Conservation (phyloP, 2,329 filamentous ascomycete species). For the Claviceps arundinis region DNA sequence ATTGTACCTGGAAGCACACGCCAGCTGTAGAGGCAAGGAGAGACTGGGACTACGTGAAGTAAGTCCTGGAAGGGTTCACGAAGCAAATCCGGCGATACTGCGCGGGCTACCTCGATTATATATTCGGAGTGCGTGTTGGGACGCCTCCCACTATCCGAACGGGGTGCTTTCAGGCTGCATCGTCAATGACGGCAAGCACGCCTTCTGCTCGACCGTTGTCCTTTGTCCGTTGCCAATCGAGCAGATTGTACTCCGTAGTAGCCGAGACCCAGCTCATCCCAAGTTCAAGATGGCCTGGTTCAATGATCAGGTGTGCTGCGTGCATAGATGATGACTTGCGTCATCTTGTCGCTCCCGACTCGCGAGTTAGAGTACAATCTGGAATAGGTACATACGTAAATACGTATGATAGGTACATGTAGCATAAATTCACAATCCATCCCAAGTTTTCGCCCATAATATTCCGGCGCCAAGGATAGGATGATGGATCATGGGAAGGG, state of each 20-base stretch:
- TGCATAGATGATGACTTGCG: too few species aligned
- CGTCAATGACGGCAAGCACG: not conserved
- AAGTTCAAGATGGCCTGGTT: not conserved
- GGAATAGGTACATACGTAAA: too few species aligned
- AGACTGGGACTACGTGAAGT: not conserved
- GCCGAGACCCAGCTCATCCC: not conserved
- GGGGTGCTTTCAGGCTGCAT: not conserved
- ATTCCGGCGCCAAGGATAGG: too few species aligned
- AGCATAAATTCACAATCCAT: not conserved
- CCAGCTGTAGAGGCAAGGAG: not conserved
- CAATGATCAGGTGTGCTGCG: too few species aligned
- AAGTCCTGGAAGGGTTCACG: not conserved
- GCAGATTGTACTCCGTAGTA: not conserved
- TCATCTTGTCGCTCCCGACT: too few species aligned
- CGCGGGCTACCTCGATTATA: not conserved
- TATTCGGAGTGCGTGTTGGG: not conserved
- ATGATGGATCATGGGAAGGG: too few species aligned
- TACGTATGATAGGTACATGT: too few species aligned
- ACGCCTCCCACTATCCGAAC: not conserved
- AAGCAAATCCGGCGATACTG: too few species aligned
- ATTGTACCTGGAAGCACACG: slow-evolving; percentile 2
- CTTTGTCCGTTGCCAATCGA: too few species aligned
- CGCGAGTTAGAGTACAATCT: too few species aligned
- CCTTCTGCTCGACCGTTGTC: not conserved
- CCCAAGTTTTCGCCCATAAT: too few species aligned